Conservation (phyloP, 306 rosid species). For the Citrullus colocynthis region DNA sequence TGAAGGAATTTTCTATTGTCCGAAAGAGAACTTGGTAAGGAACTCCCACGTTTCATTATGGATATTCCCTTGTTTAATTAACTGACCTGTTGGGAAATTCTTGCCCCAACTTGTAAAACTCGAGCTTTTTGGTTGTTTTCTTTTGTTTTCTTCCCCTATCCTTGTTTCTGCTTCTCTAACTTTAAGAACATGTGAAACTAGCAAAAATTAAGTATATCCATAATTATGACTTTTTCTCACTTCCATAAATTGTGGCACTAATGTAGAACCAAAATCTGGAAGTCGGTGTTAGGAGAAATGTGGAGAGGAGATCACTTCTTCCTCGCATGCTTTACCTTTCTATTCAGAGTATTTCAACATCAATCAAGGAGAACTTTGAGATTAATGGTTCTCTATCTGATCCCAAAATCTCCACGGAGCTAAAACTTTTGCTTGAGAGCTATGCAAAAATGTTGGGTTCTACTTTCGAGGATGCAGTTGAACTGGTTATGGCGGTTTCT, state of each 20-base stretch:
- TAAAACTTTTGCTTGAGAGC: constrained; percentile 66
- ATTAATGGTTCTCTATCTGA: constrained; percentile 47
- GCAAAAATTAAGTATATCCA: not conserved
- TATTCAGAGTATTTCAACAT: constrained; percentile 56
- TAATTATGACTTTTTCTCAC: constrained; percentile 4
- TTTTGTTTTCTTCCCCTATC: not conserved
- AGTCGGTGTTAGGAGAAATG: constrained; percentile 38
- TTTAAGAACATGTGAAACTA: not conserved
- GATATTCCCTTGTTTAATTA: not conserved
- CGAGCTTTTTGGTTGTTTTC: not conserved
- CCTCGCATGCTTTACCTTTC: constrained; percentile 90
- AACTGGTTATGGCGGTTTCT: constrained; percentile 35
- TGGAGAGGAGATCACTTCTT: constrained; percentile 81
- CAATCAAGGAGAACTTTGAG: constrained; percentile 56
- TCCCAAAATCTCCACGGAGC: constrained; percentile 44
- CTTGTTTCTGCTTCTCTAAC: not conserved
- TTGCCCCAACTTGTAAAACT: not conserved
- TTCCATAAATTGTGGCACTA: constrained; percentile 17
- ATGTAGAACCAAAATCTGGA: constrained; percentile 55
- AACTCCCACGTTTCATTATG: constrained; percentile 7
- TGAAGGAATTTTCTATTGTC: constrained; percentile 71
- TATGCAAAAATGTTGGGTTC: constrained; percentile 58
- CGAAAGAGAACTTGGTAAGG: constrained; percentile 56
- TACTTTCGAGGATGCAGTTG: constrained; percentile 56
- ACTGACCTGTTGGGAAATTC: not conserved